These are phyloP conservation scores for Jamesozyma jinghongensis DNA, from an alignment of 805 yeast species.

Conservation along the genomic window DNA sequence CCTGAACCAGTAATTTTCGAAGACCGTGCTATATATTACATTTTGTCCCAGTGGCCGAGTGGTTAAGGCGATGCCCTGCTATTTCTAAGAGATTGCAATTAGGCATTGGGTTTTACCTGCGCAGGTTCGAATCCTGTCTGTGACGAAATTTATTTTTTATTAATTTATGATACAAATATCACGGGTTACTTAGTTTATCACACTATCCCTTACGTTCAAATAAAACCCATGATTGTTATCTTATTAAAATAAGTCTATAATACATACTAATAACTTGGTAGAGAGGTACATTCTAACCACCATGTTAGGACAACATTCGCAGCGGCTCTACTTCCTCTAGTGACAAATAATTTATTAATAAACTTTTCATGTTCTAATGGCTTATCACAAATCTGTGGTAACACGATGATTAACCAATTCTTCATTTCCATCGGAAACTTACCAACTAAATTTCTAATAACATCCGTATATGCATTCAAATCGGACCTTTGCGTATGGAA, in stretches of 20 bases:
- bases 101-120: conserved; percentile 89
- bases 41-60: conserved; percentile 74
- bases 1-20: too few relatives aligned
- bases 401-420: conserved; percentile 35
- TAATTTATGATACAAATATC: too few relatives aligned
- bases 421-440: conserved; percentile 43
- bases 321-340: conserved; percentile 59
- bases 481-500: conserved; percentile 50
- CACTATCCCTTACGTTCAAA: too few relatives aligned
- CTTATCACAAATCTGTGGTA: conserved; percentile 25
- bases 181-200: too few relatives aligned
- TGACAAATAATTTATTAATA: conserved; percentile 46
- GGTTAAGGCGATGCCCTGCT: conserved; percentile 94
- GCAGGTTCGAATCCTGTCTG: conserved; percentile 99
- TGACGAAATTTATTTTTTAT: conserved; percentile 59
- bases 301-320: conserved; percentile 49
- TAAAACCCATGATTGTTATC: too few relatives aligned
- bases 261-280: conserved; percentile 14
- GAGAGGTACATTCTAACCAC: conserved; percentile 55
- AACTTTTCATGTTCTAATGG: conserved; percentile 35
- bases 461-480: conserved; percentile 46
- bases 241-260: too few relatives aligned
- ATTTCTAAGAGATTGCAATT: conserved; percentile 39
- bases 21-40: not conserved
- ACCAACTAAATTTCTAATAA: conserved; percentile 40